phyloP scores from a whole-genome alignment of 1,284 basidiomycete genomes.

The Rhodotorula sp. region DNA sequence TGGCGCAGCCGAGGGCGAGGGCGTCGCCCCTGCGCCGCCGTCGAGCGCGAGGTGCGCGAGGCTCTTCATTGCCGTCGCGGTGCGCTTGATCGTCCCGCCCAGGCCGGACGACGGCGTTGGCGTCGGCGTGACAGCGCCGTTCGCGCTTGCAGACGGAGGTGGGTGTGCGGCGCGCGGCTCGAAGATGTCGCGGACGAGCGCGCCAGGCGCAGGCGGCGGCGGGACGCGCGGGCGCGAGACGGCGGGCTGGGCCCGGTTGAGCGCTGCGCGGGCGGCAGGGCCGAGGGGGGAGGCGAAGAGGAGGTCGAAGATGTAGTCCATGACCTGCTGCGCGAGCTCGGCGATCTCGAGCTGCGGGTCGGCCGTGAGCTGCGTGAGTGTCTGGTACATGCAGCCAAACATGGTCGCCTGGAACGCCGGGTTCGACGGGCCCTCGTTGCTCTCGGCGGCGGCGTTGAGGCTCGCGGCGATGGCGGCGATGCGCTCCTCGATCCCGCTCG shows the following conservation, averaged over 20 bases:
- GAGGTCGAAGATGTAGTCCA: conserved; percentile 89
- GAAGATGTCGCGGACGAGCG: conserved; percentile 16
- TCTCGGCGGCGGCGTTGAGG: conserved; percentile 42
- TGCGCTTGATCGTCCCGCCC: conserved; percentile 31
- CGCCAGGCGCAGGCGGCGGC: conserved; percentile 55
- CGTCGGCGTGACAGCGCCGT: conserved; percentile 7
- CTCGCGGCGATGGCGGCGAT: conserved; percentile 40
- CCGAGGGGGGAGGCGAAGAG: conserved; percentile 83
- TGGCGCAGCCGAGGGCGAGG: conserved; percentile 13
- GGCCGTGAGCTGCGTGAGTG: conserved; percentile 84
- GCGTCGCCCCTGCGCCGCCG: not conserved
- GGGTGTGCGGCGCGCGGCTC: not conserved
- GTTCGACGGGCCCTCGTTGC: conserved; percentile 40
- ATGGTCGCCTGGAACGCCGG: conserved; percentile 45
- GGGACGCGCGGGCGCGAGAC: conserved; percentile 48
- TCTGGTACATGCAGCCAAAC: conserved; percentile 73
- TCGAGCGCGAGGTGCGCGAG: conserved; percentile 38
- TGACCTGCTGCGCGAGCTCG: conserved; percentile 81
- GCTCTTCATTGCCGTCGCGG: conserved; percentile 35
- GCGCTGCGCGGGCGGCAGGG: conserved; percentile 36
- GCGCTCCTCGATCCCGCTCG: conserved; percentile 43
- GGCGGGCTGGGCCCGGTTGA: conserved; percentile 47
- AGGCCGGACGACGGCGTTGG: conserved; percentile 7
- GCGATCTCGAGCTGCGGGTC: conserved; percentile 94
- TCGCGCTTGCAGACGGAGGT: not conserved